Percentiles rank a stretch among this genome's conserved stretches.
These are phyloP conservation scores for Cladorrhinum samala DNA, from an alignment of 495 filamentous ascomycete species.

Conservation along the genomic window DNA sequence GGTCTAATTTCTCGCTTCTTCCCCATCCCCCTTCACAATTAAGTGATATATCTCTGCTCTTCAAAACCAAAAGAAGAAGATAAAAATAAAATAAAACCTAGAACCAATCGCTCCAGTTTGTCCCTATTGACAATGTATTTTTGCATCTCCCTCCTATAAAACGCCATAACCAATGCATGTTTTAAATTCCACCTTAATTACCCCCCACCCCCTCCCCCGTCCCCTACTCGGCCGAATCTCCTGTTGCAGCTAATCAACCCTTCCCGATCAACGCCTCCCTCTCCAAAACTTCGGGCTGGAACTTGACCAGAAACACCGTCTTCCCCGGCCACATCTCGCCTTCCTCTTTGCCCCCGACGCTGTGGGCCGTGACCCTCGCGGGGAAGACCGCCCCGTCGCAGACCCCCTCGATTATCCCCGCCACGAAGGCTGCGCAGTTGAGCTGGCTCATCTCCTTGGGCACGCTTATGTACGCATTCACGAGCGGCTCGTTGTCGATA, in stretches of 20 bases:
- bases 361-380: constrained; percentile 87
- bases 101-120: not conserved
- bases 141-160: not conserved
- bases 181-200: not conserved
- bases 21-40: too few species aligned
- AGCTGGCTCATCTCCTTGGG: constrained; percentile 92
- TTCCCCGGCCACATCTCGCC: constrained; percentile 89
- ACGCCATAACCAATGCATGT: constrained; percentile 23
- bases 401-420: constrained; percentile 90
- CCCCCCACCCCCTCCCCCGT: not conserved
- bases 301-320: constrained; percentile 92
- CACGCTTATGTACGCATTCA: constrained; percentile 87
- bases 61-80: not conserved
- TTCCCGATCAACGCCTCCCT: constrained; percentile 63
- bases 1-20: too few species aligned
- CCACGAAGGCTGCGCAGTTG: constrained; percentile 93
- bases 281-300: constrained; percentile 82
- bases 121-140: not conserved
- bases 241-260: constrained; percentile 14
- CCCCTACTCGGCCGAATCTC: not conserved
- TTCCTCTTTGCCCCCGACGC: constrained; percentile 62
- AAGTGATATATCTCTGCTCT: too few species aligned
- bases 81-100: not conserved
- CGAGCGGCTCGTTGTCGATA: constrained; percentile 90
- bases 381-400: constrained; percentile 88